Conservation (phyloP, 768 basidiomycete genomes). For the Mycena polygramma region DNA sequence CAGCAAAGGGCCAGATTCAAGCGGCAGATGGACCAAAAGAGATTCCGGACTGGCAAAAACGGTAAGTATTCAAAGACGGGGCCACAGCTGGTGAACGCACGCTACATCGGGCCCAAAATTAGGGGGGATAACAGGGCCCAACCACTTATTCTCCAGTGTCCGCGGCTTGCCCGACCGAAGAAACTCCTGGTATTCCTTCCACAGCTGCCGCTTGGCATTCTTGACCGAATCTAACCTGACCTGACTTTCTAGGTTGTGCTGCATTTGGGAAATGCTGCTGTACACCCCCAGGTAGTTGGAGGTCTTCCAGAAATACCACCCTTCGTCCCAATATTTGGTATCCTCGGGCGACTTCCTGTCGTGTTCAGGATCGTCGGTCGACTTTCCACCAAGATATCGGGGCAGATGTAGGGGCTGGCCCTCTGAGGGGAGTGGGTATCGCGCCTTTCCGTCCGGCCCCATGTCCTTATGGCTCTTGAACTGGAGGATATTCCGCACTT, state of each 20-base stretch:
- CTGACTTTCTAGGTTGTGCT: slow-evolving; percentile 66
- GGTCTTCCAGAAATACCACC: slow-evolving; percentile 82
- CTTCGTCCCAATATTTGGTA: slow-evolving; percentile 77
- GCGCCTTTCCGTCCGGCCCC: slow-evolving; percentile 60
- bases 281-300: slow-evolving; percentile 64
- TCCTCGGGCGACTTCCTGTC: slow-evolving; percentile 46
- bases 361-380: slow-evolving; percentile 47
- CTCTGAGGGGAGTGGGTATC: slow-evolving; percentile 75
- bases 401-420: slow-evolving; percentile 68
- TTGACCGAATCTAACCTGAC: slow-evolving; percentile 54
- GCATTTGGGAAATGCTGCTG: slow-evolving; percentile 73
- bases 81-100: slow-evolving; percentile 43
- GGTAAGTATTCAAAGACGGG: slow-evolving; percentile 18
- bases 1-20: slow-evolving; percentile 65
- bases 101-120: slow-evolving; percentile 55
- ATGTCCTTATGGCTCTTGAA: slow-evolving; percentile 60
- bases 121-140: slow-evolving; percentile 57
- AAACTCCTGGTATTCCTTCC: slow-evolving; percentile 67
- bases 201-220: slow-evolving; percentile 57
- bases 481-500: slow-evolving; percentile 65
- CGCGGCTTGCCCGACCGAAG: slow-evolving; percentile 38
- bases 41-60: slow-evolving; percentile 57
- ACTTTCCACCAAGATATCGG: slow-evolving; percentile 58
- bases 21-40: slow-evolving; percentile 70
- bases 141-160: slow-evolving; percentile 51